Evolutionary conservation across 371 early-diverging fungal genomes (phyloP).

Genomic region (Rozella allomycis): DNA sequence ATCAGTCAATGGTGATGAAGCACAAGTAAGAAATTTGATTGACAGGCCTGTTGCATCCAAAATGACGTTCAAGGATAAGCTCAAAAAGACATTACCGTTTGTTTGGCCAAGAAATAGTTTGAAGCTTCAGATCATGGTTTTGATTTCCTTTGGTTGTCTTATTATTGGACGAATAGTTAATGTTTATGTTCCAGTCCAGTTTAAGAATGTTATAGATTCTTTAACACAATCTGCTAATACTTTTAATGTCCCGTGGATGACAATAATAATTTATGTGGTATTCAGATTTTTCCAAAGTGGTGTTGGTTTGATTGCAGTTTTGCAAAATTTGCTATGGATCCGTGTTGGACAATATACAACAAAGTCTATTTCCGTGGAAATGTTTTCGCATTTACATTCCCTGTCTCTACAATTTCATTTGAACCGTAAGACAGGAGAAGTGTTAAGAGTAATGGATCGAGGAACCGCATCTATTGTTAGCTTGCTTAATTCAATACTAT

Average conservation of each 20-base stretch:
- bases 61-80: background rate
- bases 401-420: constrained; percentile 62
- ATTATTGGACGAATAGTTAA: constrained; percentile 51
- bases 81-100: constrained; percentile 43
- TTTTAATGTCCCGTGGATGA: constrained; percentile 30
- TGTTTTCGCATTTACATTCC: constrained; percentile 63
- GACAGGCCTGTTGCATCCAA: no score
- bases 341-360: constrained; percentile 80
- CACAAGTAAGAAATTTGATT: no score
- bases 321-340: constrained; percentile 66
- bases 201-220: constrained; percentile 48
- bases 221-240: constrained; percentile 9
- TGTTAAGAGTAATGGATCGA: constrained; percentile 56
- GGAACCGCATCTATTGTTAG: constrained; percentile 58
- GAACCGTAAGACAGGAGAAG: constrained; percentile 82
- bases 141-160: constrained; percentile 40
- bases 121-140: constrained; percentile 39
- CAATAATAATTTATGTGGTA: constrained; percentile 40
- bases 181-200: constrained; percentile 50
- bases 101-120: constrained; percentile 55
- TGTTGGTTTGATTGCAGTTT: constrained; percentile 47
- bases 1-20: no score
- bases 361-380: constrained; percentile 50
- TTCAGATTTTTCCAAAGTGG: constrained; percentile 48
- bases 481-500: constrained; percentile 52